Evolutionary conservation across 345 rosid genomes (phyloP).

Genomic region (Corymbia maculata): DNA sequence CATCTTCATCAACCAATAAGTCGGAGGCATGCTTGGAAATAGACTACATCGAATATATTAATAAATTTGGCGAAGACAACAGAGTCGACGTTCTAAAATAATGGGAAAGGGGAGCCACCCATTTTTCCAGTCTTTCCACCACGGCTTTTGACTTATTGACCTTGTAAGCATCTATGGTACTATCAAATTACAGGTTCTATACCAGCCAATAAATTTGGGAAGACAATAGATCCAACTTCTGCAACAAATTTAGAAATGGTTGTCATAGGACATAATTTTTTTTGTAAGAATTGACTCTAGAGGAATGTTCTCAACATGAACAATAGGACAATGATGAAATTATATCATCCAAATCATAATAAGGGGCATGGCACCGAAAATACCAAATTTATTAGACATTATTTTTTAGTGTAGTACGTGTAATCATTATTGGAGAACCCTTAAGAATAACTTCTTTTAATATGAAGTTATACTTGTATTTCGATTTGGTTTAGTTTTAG

Average conservation of each 20-base stretch:
- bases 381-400: not conserved
- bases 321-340: not conserved
- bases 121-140: not conserved
- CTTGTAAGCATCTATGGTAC: not conserved
- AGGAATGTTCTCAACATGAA: not conserved
- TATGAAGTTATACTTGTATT: not conserved
- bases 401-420: accelerated
- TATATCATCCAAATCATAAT: not conserved
- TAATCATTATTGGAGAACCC: not conserved
- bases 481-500: not conserved
- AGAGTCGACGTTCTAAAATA: not conserved
- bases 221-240: not conserved
- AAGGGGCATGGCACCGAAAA: not conserved
- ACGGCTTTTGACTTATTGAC: not conserved
- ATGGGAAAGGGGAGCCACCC: not conserved
- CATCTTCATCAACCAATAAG: not conserved
- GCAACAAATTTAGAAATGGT: no score
- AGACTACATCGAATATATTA: accelerated
- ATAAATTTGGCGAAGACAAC: not conserved
- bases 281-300: not conserved
- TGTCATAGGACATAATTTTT: not conserved
- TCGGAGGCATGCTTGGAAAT: no score
- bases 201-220: not conserved
- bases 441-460: not conserved
- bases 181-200: not conserved